Conservation (phyloP, 352 stramenopile genomes). For the Phytopythium litorale region DNA sequence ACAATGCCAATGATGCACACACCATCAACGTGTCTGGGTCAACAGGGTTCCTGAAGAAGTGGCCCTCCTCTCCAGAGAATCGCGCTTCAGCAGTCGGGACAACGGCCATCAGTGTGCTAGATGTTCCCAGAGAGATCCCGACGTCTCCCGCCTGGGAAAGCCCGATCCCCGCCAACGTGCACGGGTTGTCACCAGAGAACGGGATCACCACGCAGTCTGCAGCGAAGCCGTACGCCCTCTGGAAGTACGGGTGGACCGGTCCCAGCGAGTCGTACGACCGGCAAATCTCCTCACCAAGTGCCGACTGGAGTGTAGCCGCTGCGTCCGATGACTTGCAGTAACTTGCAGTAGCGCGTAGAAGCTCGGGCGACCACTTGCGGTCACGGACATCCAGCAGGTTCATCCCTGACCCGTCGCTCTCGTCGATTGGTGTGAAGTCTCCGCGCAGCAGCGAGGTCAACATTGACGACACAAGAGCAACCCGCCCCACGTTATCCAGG, state of each 20-base stretch:
- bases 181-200: conserved; percentile 84
- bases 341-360: conserved; percentile 34
- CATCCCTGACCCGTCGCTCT: conserved; percentile 81
- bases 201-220: conserved; percentile 55
- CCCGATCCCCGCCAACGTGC: conserved; percentile 62
- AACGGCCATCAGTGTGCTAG: conserved; percentile 57
- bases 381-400: conserved; percentile 73
- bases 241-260: conserved; percentile 54
- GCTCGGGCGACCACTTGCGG: conserved; percentile 47
- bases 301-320: conserved; percentile 14
- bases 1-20: not conserved
- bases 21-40: conserved; percentile 67
- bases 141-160: conserved; percentile 51
- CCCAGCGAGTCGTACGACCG: conserved; percentile 43
- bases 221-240: conserved; percentile 58
- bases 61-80: conserved; percentile 58
- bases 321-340: conserved; percentile 18
- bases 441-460: conserved; percentile 71
- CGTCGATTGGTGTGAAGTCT: conserved; percentile 65
- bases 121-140: conserved; percentile 61
- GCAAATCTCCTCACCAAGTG: conserved; percentile 39
- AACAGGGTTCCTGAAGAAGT: conserved; percentile 82
- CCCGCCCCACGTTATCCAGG: conserved; percentile 37
- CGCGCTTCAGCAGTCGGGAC: conserved; percentile 36
- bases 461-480: conserved; percentile 65